These are phyloP conservation scores for Solanum aculeatissimum DNA, from an alignment of 305 asterid genomes.

Conservation along the genomic window DNA sequence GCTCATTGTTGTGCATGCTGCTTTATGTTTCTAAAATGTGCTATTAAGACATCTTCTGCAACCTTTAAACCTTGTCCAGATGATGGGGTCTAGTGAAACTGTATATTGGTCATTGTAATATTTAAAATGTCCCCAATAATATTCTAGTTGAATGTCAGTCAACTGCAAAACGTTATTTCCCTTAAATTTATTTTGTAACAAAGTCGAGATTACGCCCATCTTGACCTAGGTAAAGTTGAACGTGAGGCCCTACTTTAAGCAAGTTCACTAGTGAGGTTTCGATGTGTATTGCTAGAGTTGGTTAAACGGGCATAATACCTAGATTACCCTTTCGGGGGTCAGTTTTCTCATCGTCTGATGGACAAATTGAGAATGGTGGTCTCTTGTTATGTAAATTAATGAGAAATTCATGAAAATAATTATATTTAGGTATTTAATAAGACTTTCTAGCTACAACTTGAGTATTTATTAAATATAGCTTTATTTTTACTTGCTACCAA, in stretches of 20 bases:
- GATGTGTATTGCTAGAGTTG: background rate
- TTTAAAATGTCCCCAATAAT: background rate
- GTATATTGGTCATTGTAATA: background rate
- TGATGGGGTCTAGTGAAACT: background rate
- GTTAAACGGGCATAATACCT: background rate
- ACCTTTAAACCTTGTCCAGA: background rate
- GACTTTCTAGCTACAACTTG: too few species aligned
- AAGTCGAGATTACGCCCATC: background rate
- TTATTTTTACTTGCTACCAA: too few species aligned
- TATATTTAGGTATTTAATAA: too few species aligned
- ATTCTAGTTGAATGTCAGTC: background rate
- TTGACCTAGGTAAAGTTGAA: background rate
- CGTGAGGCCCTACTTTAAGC: background rate
- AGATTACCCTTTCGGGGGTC: background rate
- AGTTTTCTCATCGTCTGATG: background rate
- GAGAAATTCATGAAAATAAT: too few species aligned
- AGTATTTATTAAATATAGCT: too few species aligned
- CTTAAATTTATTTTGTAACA: background rate
- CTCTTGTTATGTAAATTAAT: background rate
- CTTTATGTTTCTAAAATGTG: background rate
- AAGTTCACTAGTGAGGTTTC: background rate
- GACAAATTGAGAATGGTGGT: background rate
- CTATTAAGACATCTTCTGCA: background rate
- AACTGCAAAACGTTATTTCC: background rate
- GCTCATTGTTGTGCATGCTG: background rate